phyloP scores from a whole-genome alignment of 192 early-diverging fungal species.

The Entomortierella chlamydospora region DNA sequence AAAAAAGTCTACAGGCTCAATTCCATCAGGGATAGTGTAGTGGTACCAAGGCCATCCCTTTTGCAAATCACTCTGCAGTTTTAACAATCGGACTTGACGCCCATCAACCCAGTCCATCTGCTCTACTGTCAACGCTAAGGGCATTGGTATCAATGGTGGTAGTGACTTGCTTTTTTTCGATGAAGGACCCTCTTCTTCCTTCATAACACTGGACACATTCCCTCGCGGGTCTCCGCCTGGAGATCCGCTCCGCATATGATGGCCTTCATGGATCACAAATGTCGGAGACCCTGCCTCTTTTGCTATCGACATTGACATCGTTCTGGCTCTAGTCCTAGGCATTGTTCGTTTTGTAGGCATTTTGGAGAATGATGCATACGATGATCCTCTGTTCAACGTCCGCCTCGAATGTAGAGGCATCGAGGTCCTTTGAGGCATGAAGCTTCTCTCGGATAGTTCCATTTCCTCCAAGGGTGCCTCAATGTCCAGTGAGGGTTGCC shows the following conservation, averaged over 20 bases:
- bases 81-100: slow-evolving; percentile 2
- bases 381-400: slow-evolving; percentile 10
- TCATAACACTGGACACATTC: not conserved
- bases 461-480: not conserved
- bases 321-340: slow-evolving; percentile 29
- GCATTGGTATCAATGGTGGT: slow-evolving; percentile 19
- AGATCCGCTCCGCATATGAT: not conserved
- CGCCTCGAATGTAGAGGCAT: not conserved
- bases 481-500: not conserved
- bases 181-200: not conserved
- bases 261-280: slow-evolving; percentile 25
- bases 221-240: too few species aligned
- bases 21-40: slow-evolving; percentile 40
- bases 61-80: slow-evolving; percentile 16
- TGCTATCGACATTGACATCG: slow-evolving; percentile 27
- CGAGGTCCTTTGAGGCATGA: not conserved
- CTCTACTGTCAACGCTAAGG: slow-evolving; percentile 21
- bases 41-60: slow-evolving; percentile 50
- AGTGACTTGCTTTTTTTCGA: not conserved
- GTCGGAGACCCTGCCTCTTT: slow-evolving; percentile 3
- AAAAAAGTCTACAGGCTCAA: slow-evolving; percentile 50
- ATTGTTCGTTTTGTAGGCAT: slow-evolving; percentile 10
- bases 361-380: slow-evolving; percentile 11
- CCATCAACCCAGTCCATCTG: slow-evolving; percentile 48
- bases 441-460: not conserved